Evolutionary conservation across 352 stramenopile genomes (phyloP).

Genomic region (Globisporangium iwayamae): DNA sequence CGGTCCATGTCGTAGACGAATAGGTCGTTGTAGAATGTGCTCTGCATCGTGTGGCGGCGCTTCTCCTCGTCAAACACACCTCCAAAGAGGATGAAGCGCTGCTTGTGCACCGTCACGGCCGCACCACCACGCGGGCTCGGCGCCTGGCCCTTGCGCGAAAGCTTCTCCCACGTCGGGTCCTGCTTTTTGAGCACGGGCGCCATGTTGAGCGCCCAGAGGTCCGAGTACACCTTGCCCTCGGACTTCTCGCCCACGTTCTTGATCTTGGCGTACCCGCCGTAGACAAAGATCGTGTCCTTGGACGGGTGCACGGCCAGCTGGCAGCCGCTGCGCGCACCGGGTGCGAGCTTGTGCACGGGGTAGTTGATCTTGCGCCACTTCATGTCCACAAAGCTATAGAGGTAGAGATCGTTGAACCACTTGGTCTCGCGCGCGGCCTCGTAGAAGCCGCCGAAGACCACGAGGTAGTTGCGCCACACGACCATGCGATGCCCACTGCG

Average conservation of each 20-base stretch:
- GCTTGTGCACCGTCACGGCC: slow-evolving; percentile 90
- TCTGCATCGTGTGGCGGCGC: slow-evolving; percentile 75
- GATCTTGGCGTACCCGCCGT: slow-evolving; percentile 95
- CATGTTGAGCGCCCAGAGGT: slow-evolving; percentile 94
- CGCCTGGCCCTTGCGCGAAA: slow-evolving; percentile 86
- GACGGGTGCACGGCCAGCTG: slow-evolving; percentile 80
- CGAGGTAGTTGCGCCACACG: slow-evolving; percentile 94
- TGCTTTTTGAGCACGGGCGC: slow-evolving; percentile 86
- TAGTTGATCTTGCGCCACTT: slow-evolving; percentile 87
- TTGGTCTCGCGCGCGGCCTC: slow-evolving; percentile 89
- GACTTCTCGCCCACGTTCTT: slow-evolving; percentile 89
- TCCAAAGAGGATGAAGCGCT: slow-evolving; percentile 95
- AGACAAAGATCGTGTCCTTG: slow-evolving; percentile 91
- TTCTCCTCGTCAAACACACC: slow-evolving; percentile 93
- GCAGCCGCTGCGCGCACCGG: slow-evolving; percentile 73
- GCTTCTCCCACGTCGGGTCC: slow-evolving; percentile 92
- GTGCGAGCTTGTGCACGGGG: slow-evolving; percentile 55
- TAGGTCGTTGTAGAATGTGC: slow-evolving; percentile 97
- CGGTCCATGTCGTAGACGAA: slow-evolving; percentile 97
- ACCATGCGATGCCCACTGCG: slow-evolving; percentile 92
- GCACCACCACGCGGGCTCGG: slow-evolving; percentile 77
- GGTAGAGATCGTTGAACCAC: slow-evolving; percentile 96
- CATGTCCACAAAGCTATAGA: slow-evolving; percentile 88
- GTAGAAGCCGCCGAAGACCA: slow-evolving; percentile 98
- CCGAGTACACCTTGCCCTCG: slow-evolving; percentile 94